These are phyloP conservation scores for Crataegus laevigata DNA, from an alignment of 306 rosid genomes.

Conservation along the genomic window DNA sequence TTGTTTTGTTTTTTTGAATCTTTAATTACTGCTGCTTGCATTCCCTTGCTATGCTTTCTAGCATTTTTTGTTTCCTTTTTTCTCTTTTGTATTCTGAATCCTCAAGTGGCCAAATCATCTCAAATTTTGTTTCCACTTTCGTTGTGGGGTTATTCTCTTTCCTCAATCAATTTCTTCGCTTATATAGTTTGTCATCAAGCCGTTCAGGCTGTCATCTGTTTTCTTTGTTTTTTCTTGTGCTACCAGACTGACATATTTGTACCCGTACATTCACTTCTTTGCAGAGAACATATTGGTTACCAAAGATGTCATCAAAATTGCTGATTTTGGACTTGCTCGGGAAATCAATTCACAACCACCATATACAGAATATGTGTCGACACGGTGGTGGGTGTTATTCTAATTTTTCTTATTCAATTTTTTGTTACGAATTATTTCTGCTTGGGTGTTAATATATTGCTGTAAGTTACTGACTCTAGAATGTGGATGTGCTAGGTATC, in stretches of 20 bases:
- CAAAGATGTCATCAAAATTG: conserved; percentile 72
- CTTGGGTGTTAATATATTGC: not conserved
- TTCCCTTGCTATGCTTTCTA: not conserved
- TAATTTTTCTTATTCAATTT: not conserved
- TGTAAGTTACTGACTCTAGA: conserved; percentile 13
- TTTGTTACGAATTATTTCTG: not conserved
- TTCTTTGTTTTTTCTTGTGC: not conserved
- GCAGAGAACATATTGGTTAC: conserved; percentile 88
- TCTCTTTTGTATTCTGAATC: not conserved
- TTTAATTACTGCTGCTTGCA: not conserved
- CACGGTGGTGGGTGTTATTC: conserved; percentile 63
- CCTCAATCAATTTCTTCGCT: not conserved
- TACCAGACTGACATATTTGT: not conserved
- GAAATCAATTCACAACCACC: conserved; percentile 86
- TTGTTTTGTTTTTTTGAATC: not conserved
- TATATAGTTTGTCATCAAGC: not conserved
- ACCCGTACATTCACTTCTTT: not conserved
- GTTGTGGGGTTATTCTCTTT: no score
- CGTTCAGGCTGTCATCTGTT: not conserved
- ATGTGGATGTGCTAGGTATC: conserved; percentile 56
- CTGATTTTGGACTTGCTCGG: conserved; percentile 97
- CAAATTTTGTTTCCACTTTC: not conserved
- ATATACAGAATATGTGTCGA: conserved; percentile 88
- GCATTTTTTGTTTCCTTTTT: not conserved
- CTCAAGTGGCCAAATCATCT: not conserved